Conservation (phyloP, 306 rosid species). For the Cucurbita argyrosperma region DNA sequence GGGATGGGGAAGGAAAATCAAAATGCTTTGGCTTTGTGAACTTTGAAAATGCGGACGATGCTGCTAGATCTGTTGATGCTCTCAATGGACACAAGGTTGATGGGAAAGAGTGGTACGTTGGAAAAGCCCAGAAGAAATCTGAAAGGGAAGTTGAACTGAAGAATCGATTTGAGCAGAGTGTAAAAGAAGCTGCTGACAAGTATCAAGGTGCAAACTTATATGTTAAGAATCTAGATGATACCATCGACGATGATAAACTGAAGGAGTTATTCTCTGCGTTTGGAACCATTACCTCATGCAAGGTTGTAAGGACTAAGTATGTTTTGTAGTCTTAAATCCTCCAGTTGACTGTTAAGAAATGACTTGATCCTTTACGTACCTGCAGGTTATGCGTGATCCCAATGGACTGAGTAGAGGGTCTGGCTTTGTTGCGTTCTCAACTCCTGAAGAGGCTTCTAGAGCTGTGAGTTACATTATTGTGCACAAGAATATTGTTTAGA, state of each 20-base stretch:
- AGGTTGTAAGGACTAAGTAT: slow-evolving; percentile 31
- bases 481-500: not conserved
- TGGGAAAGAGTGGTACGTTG: slow-evolving; percentile 84
- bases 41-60: slow-evolving; percentile 79
- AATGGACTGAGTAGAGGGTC: slow-evolving; percentile 88
- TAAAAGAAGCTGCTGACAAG: slow-evolving; percentile 91
- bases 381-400: slow-evolving; percentile 94
- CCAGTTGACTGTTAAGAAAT: not conserved
- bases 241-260: slow-evolving; percentile 54
- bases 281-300: slow-evolving; percentile 80
- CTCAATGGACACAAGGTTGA: slow-evolving; percentile 64
- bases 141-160: slow-evolving; percentile 77
- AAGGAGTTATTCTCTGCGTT: slow-evolving; percentile 59
- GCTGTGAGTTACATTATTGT: slow-evolving; percentile 48
- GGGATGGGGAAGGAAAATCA: slow-evolving; percentile 90
- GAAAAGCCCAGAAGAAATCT: slow-evolving; percentile 91
- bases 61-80: slow-evolving; percentile 67
- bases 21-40: slow-evolving; percentile 92
- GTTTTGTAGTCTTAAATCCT: not conserved
- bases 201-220: slow-evolving; percentile 86
- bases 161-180: slow-evolving; percentile 58
- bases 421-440: slow-evolving; percentile 88
- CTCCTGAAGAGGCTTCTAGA: slow-evolving; percentile 93
- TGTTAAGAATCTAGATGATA: slow-evolving; percentile 73
- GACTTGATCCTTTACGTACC: slow-evolving; percentile 8